Evolutionary conservation across 805 yeast genomes (phyloP), one percentile per base, ranked within the genome.

Genomic region (Blastobotrys muscicola): DNA sequence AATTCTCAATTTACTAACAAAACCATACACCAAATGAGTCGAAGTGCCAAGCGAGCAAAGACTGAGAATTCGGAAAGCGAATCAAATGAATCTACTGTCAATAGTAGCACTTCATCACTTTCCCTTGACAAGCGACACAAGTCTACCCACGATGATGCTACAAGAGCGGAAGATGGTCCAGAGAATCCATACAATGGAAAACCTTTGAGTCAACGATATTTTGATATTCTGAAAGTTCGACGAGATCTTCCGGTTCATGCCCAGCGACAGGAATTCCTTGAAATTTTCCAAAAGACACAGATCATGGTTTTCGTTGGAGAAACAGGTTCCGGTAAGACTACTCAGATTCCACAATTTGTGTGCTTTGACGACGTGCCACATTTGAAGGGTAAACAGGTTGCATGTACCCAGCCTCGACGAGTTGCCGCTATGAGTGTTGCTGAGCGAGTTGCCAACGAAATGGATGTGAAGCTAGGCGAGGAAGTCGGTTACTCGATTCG

Each of bases 391-490:
- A 79, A 79, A 11, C 90, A 81, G 65, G 90, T 90, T 43, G 97
- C 96, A 1, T 89, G 96, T 78, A 89, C 97, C 0, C 74, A 78
- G 65, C 98, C 98, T 12, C 79, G 98, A 69, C 80, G 98, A 67
- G 97, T 90, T 53, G 98, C 98, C 13, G 97, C 98, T 12, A 90
- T 89, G 97, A 84, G 95, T 44, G 97, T 89, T 46, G 97, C 97
- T 14, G 81, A 84, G 51, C 83, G 98, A 70, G 98, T 90, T 42
- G 95, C 97, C 3, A 94, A 86, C 58, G 98, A 90, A 65, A 78
- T 89, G 92, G 97, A 89, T 63, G 97, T 90, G 4, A 71, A 75
- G 47, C 67, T 90, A 41, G 98, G 98, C 31, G 82, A 82, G 52
- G 95, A 90, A 65, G 97, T 90, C 47, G 98, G 98, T 68, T 90